Evolutionary conservation across 371 early-diverging fungal genomes (phyloP).

Genomic region (Zancudomyces culisetae): DNA sequence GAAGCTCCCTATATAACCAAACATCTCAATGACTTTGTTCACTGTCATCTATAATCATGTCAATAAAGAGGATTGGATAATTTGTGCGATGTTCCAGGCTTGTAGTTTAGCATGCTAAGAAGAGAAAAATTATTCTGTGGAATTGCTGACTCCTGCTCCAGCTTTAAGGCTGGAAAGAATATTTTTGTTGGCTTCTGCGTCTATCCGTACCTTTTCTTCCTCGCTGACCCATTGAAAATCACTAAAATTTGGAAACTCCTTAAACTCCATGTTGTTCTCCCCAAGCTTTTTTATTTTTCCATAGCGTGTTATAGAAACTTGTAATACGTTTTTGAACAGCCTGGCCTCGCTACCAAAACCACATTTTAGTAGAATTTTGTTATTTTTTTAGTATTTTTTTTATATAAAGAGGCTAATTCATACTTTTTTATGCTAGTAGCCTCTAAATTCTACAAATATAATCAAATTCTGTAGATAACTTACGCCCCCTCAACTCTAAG

Average conservation of each 20-base stretch:
- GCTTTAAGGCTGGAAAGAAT: not conserved
- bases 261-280: slow-evolving; percentile 20
- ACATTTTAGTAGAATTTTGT: not conserved
- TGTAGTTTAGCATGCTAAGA: too few relatives aligned
- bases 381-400: too few relatives aligned
- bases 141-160: too few relatives aligned
- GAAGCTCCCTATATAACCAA: too few relatives aligned
- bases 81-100: too few relatives aligned
- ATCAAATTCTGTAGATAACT: slow-evolving; percentile 7
- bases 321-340: slow-evolving; percentile 22
- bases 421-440: too few relatives aligned
- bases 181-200: not conserved
- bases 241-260: slow-evolving; percentile 19
- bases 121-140: too few relatives aligned
- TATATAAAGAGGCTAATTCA: too few relatives aligned
- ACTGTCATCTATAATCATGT: too few relatives aligned
- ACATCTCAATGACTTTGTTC: too few relatives aligned
- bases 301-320: slow-evolving; percentile 14
- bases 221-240: slow-evolving; percentile 21
- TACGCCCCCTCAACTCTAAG: slow-evolving; percentile 30
- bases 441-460: too few relatives aligned
- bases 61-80: too few relatives aligned
- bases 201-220: slow-evolving; percentile 4
- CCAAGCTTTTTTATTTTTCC: slow-evolving; percentile 22
- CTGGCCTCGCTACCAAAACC: slow-evolving; percentile 11